phyloP scores from a whole-genome alignment of 2,329 filamentous ascomycete species.

The Dothideomycetes sp. region DNA sequence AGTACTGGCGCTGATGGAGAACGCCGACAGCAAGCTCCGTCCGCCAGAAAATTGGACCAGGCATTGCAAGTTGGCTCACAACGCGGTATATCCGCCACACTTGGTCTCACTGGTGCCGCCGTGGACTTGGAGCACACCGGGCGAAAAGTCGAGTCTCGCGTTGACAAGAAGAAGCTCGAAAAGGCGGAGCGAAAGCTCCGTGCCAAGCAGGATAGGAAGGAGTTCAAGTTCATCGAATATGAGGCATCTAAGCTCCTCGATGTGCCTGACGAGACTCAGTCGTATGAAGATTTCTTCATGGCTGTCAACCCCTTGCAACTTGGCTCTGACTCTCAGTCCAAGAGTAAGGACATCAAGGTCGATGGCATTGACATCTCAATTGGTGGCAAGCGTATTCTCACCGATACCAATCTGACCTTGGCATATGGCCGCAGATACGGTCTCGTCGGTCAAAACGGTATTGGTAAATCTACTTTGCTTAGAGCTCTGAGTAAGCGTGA shows the following conservation, averaged over 20 bases:
- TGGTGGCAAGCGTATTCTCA: conserved; percentile 75
- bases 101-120: conserved; percentile 71
- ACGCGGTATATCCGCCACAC: conserved; percentile 89
- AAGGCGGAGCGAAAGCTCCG: conserved; percentile 97
- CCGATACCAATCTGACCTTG: conserved; percentile 80
- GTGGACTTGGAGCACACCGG: conserved; percentile 90
- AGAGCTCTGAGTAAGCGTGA: conserved; percentile 87
- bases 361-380: conserved; percentile 95
- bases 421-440: conserved; percentile 91
- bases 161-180: conserved; percentile 97
- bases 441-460: conserved; percentile 98
- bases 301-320: conserved; percentile 92
- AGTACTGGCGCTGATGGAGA: conserved; percentile 59
- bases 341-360: conserved; percentile 98
- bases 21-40: conserved; percentile 58
- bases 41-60: conserved; percentile 79
- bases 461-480: conserved; percentile 75
- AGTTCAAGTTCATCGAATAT: conserved; percentile 96
- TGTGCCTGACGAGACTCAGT: conserved; percentile 70
- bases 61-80: conserved; percentile 89
- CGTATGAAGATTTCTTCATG: conserved; percentile 99
- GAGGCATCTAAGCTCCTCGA: conserved; percentile 86
- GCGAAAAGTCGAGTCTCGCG: conserved; percentile 92
- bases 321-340: conserved; percentile 54
- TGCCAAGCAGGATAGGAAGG: conserved; percentile 96